Evolutionary conservation across 164 flowering plant genomes (phyloP), one percentile per base, ranked within the genome.

Genomic region (Magnolia changhungtana): DNA sequence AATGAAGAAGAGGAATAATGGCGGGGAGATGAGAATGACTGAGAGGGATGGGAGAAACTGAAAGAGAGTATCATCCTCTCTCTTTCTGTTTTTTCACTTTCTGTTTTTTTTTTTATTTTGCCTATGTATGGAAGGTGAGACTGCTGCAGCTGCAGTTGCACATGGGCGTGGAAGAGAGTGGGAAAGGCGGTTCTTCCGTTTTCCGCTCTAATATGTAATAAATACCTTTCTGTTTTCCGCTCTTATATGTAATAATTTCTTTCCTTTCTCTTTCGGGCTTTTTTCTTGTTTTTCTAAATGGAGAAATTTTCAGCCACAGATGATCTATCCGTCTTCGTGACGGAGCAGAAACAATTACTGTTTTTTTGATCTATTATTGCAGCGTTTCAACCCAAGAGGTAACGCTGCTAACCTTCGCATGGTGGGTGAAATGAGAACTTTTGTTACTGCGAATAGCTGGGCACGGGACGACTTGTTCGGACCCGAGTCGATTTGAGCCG

Each of bases 41-140:
- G 71, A 14, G 71, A 68, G 23, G 50, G 50, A 7, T 6, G 18
- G 7, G 50, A 24, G 69, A 66, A 3, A 66, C 2, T 21, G 69
- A 27, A 23, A 66, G 71, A 31, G 51, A 68, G 71, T 8, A 66
- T 37, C 71, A 68, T 68, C 29, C n/a, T 68, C n/a, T 16, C 61
- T 16, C 13, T 55, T 16, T 55, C 61, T 55, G 61, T 11, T 55
- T 3, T 16, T 16, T 3, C 19, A 55, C 61, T 9, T 55, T 55
- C 61, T 16, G 45, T 5, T 37, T 37, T 4, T 37, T 37, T 37
- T 0, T 37, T 37, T 37, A 37, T 55, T 16, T 55, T 55, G 11
- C 11, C 4, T 55, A 14, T 55, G 3, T 55, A 16, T 16, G 69
- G 69, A 7, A 24, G 69, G 21, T 63, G 66, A 4, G 19, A 21